Percentiles rank a stretch among this genome's conserved stretches.
phyloP scores from a whole-genome alignment of 2,329 filamentous ascomycete genomes.

The Cercospora sp. region DNA sequence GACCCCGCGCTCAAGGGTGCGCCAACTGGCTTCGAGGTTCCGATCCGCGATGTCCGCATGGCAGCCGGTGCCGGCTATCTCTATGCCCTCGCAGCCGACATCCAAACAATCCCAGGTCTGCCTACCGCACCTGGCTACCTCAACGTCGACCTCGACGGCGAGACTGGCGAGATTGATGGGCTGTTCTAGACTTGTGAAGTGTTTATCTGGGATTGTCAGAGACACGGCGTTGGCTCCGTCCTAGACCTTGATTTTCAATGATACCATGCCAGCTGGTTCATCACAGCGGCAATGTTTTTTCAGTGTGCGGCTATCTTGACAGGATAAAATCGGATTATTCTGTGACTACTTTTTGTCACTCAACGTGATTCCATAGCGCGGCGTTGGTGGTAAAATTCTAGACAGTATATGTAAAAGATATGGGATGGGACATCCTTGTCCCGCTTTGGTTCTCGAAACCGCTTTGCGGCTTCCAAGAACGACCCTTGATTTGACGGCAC shows the following conservation, averaged over 20 bases:
- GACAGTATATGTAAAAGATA: background rate
- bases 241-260: background rate
- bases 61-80: conserved; percentile 92
- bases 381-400: conserved; percentile 23
- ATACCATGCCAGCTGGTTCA: conserved; percentile 25
- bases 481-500: background rate
- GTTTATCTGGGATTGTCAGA: background rate
- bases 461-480: background rate
- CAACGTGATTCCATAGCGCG: conserved; percentile 29
- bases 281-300: conserved; percentile 24
- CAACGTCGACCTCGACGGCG: conserved; percentile 73
- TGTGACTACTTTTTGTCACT: conserved; percentile 20
- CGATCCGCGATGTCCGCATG: conserved; percentile 90
- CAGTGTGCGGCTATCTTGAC: conserved; percentile 2
- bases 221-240: background rate
- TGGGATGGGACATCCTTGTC: background rate
- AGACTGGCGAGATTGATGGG: conserved; percentile 60
- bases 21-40: conserved; percentile 89
- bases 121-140: conserved; percentile 94
- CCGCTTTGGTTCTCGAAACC: background rate
- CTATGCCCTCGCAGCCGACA: conserved; percentile 94
- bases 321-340: conserved; percentile 9
- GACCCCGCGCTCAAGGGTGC: conserved; percentile 93
- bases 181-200: conserved; percentile 66
- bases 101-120: conserved; percentile 95